Base-by-base conservation (phyloP, 306 rosid species). In the Oxytropis ochrocephala region DNA sequence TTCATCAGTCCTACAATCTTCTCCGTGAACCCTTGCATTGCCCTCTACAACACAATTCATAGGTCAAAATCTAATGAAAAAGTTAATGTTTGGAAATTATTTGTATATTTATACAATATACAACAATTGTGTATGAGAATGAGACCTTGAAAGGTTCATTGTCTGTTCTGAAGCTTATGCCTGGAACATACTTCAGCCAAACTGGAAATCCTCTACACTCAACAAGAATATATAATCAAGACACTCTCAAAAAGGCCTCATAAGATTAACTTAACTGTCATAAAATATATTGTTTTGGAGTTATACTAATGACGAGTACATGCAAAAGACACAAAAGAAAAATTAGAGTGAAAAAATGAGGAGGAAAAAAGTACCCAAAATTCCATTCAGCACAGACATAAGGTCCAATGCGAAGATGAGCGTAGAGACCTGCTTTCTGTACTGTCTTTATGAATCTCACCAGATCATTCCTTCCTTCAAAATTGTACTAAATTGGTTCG, bases 381-480 rank as follows among this genome's bases (percentile, higher is more conserved):
- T 95, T 95, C 99, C 99, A 95, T 70, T 95, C 99, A 11, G 99
- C 99, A 82, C 99, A 95, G 67, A 95, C 95, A 69, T 95, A 95
- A 78, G 99, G 99, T 78, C 99, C 99, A 86, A 95, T 87, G 79
- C 99, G 95, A 72, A 95, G 88, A 73, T 91, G 87, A 79, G 96
- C 99, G 70, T 89, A 91, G n/a, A 95, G 86, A 39, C 99, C 96
- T 16, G 95, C 97, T 79, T 77, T 87, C 81, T 91, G 97, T 35
- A 95, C 74, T 5, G 86, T 85, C 87, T 91, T 95, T 12, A 95
- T 70, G 67, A 95, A 95, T 75, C 91, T 91, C 85, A 89, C 99
- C 47, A 95, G 81, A 77, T 95, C 99, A 51, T 83, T 80, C 59
- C 93, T 91, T 79, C 95, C 99, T 84, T 91, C 92, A 73, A 95